Base-by-base conservation (phyloP, 306 rosid species). In the Acacia confusa region DNA sequence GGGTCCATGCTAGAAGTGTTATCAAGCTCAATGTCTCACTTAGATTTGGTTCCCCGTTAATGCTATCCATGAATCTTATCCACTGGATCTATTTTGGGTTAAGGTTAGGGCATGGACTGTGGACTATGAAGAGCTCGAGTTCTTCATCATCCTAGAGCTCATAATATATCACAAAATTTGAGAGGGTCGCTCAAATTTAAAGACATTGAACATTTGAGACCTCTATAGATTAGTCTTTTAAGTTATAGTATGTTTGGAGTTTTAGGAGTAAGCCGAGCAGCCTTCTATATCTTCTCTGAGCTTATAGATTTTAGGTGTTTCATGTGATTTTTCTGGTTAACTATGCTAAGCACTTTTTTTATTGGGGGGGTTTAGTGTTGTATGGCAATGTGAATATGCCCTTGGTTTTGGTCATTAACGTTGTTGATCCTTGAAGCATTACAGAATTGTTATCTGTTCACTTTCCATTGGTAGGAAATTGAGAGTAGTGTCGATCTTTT, bases 281-380 rank as follows among this genome's bases (percentile, higher is more conserved):
- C 74, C 79, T 16, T 76, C 41, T 58, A 17, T 60, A 8, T 76
- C 61, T 53, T 28, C 36, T 52, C 30, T 50, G 77, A 30, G 45
- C 60, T 20, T 12, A 34, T 17, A 34, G 30, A 22, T 25, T 24
- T 9, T 58, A 34, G 67, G 9, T 22, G 52, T 75, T 57, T 58
- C 17, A 13, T 57, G 32, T 57, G 68, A 1, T 6, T 12, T 57
- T 57, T 9, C 64, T 9, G 27, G 30, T 57, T 57, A 57, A n/a
- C 14, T n/a, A 55, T n/a, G 10, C 12, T 58, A 58, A 11, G 32
- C 27, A 17, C 5, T 53, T n/a, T 38, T 67, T 36, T 24, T 20
- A 32, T 20, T 14, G 2, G 13, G 0, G 16, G 4, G 6, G 28
- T 67, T 16, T n/a, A 24, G 16, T 38, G 48, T 41, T 44, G 14